Percentiles rank a stretch among this genome's conserved stretches.
Conservation (phyloP, 805 yeast species). For the Saccharomyces eubayanus region DNA sequence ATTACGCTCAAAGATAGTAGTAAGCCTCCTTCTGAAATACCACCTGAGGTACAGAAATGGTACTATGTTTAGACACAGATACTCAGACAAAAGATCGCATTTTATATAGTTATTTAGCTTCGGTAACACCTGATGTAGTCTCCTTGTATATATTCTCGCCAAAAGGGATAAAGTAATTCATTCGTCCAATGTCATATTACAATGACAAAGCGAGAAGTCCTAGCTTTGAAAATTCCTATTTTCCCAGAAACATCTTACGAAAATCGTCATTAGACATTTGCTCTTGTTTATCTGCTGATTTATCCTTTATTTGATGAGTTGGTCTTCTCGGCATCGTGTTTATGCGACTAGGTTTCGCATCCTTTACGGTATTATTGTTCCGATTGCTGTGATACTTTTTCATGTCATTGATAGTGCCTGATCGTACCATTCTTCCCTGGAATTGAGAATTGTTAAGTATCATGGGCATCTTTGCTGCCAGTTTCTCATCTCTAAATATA, state of each 20-base stretch:
- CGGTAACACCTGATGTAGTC: neutral
- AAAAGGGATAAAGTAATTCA: no score
- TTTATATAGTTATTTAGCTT: neutral
- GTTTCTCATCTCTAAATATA: slow-evolving; percentile 35
- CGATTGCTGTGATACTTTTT: slow-evolving; percentile 3
- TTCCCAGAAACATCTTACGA: slow-evolving; percentile 29
- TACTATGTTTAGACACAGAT: slow-evolving; percentile 19
- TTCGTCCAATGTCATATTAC: no score
- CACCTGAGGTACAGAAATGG: slow-evolving; percentile 34
- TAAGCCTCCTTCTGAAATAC: slow-evolving; percentile 31
- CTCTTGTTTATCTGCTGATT: neutral
- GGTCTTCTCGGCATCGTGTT: neutral
- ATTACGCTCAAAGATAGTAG: slow-evolving; percentile 17
- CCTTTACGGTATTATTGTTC: no score
- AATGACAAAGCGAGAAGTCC: neutral
- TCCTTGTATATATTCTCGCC: neutral
- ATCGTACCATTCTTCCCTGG: slow-evolving; percentile 29
- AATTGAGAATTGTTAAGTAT: slow-evolving; percentile 34
- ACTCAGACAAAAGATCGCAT: neutral
- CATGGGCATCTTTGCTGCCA: slow-evolving; percentile 47
- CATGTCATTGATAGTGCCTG: slow-evolving; percentile 32
- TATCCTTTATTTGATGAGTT: neutral
- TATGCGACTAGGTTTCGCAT: neutral
- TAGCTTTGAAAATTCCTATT: slow-evolving; percentile 2
- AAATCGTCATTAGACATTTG: slow-evolving; percentile 31